Percentiles rank a stretch among this genome's conserved stretches.
Evolutionary conservation across 345 rosid species (phyloP).

Genomic region (Physaria fendleri): DNA sequence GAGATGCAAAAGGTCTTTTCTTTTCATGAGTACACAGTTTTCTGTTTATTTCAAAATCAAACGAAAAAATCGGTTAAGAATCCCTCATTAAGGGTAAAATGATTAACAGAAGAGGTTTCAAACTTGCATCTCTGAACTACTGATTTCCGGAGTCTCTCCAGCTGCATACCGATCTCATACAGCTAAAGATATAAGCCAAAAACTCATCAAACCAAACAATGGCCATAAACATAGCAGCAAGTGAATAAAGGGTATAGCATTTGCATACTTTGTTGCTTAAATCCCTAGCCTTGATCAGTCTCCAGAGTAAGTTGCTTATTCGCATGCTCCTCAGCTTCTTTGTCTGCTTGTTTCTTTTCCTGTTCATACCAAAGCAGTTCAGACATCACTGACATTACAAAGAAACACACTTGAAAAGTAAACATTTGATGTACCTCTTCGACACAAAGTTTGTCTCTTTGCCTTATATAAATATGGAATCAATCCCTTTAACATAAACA

Average conservation of each 20-base stretch:
- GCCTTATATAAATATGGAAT: constrained; percentile 71
- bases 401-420: neutral
- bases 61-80: neutral
- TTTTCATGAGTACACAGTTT: constrained; percentile 64
- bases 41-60: constrained; percentile 33
- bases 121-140: too few relatives aligned
- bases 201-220: too few relatives aligned
- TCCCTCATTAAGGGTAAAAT: neutral
- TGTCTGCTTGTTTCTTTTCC: constrained; percentile 59
- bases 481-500: constrained; percentile 68
- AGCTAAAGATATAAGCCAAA: constrained; percentile 54
- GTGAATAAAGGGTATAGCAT: neutral
- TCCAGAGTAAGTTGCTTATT: constrained; percentile 50
- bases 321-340: constrained; percentile 40
- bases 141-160: too few relatives aligned
- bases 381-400: neutral
- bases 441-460: constrained; percentile 16
- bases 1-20: constrained; percentile 50
- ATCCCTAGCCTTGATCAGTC: constrained; percentile 50
- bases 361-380: constrained; percentile 17
- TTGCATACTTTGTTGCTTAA: constrained; percentile 56
- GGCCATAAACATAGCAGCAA: too few relatives aligned
- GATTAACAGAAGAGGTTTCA: neutral
- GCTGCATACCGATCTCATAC: constrained; percentile 50
- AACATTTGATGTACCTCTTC: constrained; percentile 45